Evolutionary conservation across 2,329 filamentous ascomycete species (phyloP).

Genomic region (Sarocladium oryzae): DNA sequence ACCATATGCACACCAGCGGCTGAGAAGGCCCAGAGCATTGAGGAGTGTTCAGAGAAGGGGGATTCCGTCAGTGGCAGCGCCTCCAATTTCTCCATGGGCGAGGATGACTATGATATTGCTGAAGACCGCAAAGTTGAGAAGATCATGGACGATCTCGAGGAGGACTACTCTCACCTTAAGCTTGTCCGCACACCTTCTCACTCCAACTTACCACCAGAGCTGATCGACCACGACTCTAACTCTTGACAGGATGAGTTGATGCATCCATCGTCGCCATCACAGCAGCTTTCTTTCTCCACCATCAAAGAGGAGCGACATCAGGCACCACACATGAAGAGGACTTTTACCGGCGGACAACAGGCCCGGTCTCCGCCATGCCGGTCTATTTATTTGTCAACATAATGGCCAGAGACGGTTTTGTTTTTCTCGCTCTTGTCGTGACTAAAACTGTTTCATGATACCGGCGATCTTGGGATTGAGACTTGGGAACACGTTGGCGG

Average conservation of each 20-base stretch:
- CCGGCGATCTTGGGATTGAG: neutral
- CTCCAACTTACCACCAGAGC: conserved; percentile 60
- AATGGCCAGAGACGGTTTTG: conserved; percentile 1
- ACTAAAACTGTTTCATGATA: conserved; percentile 1
- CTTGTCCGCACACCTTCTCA: conserved; percentile 65
- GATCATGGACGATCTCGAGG: conserved; percentile 49
- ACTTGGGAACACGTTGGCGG: neutral
- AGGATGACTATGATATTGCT: conserved; percentile 37
- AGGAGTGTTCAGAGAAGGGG: conserved; percentile 56
- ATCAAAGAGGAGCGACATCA: conserved; percentile 43
- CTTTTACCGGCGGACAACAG: conserved; percentile 46
- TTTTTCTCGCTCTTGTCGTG: conserved; percentile 11
- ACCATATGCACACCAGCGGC: conserved; percentile 71
- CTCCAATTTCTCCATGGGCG: conserved; percentile 40
- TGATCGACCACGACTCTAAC: conserved; percentile 62
- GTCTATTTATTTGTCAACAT: conserved; percentile 38
- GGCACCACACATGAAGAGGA: conserved; percentile 44
- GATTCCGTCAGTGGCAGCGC: conserved; percentile 63
- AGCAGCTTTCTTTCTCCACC: conserved; percentile 49
- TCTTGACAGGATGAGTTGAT: conserved; percentile 70
- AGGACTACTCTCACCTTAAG: conserved; percentile 58
- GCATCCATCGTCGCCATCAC: conserved; percentile 62
- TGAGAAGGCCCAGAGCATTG: conserved; percentile 49
- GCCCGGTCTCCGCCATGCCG: conserved; percentile 48
- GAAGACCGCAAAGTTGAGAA: conserved; percentile 35